Evolutionary conservation across 208 protist genomes (phyloP), one percentile per base, ranked within the genome.

Genomic region (Zelonia costaricensis): DNA sequence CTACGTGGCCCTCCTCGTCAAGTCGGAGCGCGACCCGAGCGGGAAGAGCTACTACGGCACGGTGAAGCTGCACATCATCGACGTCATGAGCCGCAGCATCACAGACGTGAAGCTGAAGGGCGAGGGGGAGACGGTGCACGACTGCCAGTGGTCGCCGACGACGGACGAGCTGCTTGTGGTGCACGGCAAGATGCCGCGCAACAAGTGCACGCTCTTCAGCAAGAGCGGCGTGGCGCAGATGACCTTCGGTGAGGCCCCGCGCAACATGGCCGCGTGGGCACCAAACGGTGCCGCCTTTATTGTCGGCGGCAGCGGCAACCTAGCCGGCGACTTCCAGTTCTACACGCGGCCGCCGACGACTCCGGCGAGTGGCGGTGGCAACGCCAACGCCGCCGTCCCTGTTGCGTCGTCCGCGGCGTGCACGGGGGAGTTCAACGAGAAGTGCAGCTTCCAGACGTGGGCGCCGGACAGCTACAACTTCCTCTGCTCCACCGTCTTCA

Each of bases 1-100:
- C 46, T 70, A 83, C 53, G 57, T 95, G 16, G 85, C 81, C 36
- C 65, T 92, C 13, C 74, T 88, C 44, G 79, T 92, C 1, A 83
- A 90, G 62, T 81, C 76, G n/a, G 85, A 96, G 65, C 79, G 83
- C 47, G 89, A 96, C 60, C 71, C 74, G 18, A 92, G 79, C 54
- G 82, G 86, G 4, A 88, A 89, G 67, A 96, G 86, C 65, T 97
- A 97, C 75, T 97, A 97, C 74, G 93, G 91, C 55, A 91, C 77
- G 20, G 69, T 83, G 33, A 66, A 56, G 22, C 69, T 96, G 20
- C 82, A 89, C 64, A 76, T 95, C 62, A 66, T 97, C 40, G 78
- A 97, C 62, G 74, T 92, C 30, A 49, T 73, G 47, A 76, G 57
- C 40, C 81, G 85, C 30, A 75, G 43, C 46, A 67, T 84, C 44